Percentiles rank a stretch among this genome's conserved stretches.
Evolutionary conservation across 148 eudicot species (phyloP).

Genomic region (Chenopodium formosanum): DNA sequence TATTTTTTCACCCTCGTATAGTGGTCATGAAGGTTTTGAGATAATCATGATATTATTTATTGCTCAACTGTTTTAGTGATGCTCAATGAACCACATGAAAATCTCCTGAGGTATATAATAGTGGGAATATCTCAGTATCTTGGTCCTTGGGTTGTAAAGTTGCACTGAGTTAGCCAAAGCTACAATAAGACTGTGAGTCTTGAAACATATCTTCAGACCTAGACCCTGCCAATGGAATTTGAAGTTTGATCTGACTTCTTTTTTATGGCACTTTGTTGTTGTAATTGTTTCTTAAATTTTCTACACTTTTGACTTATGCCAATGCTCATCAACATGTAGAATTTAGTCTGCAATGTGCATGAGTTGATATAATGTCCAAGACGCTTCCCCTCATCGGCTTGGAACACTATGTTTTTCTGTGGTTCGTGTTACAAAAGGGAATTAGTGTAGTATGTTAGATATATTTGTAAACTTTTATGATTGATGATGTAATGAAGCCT

Average conservation of each 20-base stretch:
- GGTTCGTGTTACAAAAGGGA: not conserved
- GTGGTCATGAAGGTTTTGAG: not conserved
- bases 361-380: not conserved
- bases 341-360: not conserved
- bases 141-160: not conserved
- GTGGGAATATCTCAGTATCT: no score
- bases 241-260: not conserved
- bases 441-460: not conserved
- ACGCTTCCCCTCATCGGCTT: not conserved
- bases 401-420: not conserved
- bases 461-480: not conserved
- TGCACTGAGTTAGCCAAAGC: not conserved
- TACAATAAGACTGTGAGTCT: not conserved
- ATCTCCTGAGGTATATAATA: not conserved
- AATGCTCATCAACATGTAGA: not conserved
- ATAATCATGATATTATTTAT: not conserved
- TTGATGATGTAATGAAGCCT: not conserved
- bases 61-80: not conserved
- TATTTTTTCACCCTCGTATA: not conserved
- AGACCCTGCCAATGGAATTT: not conserved
- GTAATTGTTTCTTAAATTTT: not conserved
- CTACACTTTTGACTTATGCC: not conserved
- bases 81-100: not conserved
- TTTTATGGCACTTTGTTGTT: not conserved
- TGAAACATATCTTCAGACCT: not conserved